Evolutionary conservation across 108 stramenopile genomes (phyloP).

Genomic region (Nannochloropsis gaditana): DNA sequence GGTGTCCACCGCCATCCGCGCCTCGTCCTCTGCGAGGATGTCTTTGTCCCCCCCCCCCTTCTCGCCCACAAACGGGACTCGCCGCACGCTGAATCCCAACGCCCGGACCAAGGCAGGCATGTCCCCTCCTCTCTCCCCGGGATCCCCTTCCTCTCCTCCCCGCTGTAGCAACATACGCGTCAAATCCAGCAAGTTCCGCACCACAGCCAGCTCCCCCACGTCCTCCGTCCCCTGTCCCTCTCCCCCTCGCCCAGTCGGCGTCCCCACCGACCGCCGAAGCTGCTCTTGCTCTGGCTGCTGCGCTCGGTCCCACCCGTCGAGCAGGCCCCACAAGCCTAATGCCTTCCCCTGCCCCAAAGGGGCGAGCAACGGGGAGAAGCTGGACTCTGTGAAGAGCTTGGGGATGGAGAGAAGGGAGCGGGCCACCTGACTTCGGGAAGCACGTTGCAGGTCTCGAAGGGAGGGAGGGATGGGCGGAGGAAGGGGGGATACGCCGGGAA

Average conservation of each 20-base stretch:
- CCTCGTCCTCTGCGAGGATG: neutral
- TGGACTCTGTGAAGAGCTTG: neutral
- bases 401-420: neutral
- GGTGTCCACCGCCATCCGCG: neutral
- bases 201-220: neutral
- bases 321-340: neutral
- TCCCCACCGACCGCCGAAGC: neutral
- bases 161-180: neutral
- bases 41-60: neutral
- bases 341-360: neutral
- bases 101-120: neutral
- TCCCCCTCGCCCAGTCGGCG: neutral
- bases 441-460: neutral
- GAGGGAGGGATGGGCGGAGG: neutral
- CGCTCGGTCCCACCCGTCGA: neutral
- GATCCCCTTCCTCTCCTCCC: neutral
- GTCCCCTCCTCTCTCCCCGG: neutral
- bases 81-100: neutral
- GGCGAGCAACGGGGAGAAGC: neutral
- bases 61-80: neutral
- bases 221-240: neutral
- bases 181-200: neutral
- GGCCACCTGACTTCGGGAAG: neutral
- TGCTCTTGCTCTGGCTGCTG: neutral
- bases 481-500: neutral